phyloP scores from a whole-genome alignment of 176 grass and related monocot species.

The Canna indica region DNA sequence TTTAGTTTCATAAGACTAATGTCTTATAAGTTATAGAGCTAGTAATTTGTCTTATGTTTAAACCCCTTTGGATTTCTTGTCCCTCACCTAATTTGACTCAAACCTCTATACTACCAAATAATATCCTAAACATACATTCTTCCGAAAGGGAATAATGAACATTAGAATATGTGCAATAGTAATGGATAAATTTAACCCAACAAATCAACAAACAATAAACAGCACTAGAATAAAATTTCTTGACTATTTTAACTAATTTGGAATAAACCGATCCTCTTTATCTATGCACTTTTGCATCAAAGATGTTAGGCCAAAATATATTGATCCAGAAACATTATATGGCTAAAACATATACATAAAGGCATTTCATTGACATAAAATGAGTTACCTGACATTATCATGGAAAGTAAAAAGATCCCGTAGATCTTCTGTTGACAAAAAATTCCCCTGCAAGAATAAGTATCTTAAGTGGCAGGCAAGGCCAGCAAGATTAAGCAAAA shows the following conservation, averaged over 20 bases:
- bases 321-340: not conserved
- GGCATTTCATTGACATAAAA: not conserved
- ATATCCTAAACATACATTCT: too few relatives aligned
- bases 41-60: not conserved
- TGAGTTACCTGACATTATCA: conserved; percentile 62
- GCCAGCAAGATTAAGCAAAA: conserved; percentile 12
- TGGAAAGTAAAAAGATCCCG: conserved; percentile 86
- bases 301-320: too few relatives aligned
- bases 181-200: not conserved
- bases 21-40: not conserved
- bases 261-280: too few relatives aligned
- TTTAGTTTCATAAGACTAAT: not conserved
- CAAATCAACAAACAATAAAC: too few relatives aligned
- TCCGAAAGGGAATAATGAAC: not conserved
- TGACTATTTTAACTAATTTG: too few relatives aligned
- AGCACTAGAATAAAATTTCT: too few relatives aligned
- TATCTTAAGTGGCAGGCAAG: conserved; percentile 17
- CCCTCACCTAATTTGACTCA: not conserved
- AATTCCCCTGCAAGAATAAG: conserved; percentile 56
- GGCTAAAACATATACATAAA: not conserved
- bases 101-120: not conserved
- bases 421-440: conserved; percentile 78
- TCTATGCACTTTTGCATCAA: too few relatives aligned
- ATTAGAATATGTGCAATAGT: not conserved
- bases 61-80: not conserved